Conservation (phyloP, 495 filamentous ascomycete species). For the Penicillium lividum region DNA sequence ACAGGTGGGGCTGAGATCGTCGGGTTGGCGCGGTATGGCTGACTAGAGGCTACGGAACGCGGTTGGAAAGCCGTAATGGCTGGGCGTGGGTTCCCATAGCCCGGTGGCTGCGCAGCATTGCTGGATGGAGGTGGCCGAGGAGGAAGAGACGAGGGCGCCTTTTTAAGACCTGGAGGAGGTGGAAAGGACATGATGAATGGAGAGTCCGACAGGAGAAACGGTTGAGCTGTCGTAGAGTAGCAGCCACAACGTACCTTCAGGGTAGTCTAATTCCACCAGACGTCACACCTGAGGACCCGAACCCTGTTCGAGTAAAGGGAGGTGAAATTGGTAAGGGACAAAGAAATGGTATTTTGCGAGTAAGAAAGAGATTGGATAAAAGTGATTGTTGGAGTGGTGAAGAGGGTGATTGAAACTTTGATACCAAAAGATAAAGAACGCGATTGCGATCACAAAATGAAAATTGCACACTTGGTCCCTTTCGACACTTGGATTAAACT, state of each 20-base stretch:
- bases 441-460: not conserved
- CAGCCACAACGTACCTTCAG: slow-evolving; percentile 63
- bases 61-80: slow-evolving; percentile 62
- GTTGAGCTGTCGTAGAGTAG: slow-evolving; percentile 37
- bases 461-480: not conserved
- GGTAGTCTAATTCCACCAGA: slow-evolving; percentile 39
- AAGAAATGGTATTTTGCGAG: not conserved
- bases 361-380: not conserved
- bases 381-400: not conserved
- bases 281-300: slow-evolving; percentile 39
- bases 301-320: not conserved
- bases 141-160: slow-evolving; percentile 72
- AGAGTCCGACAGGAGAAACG: slow-evolving; percentile 44
- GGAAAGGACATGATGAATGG: slow-evolving; percentile 95
- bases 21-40: slow-evolving; percentile 45
- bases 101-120: slow-evolving; percentile 45
- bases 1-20: slow-evolving; percentile 46
- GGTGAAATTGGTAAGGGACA: not conserved
- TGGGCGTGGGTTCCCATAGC: slow-evolving; percentile 34
- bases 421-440: not conserved
- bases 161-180: slow-evolving; percentile 83
- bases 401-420: not conserved
- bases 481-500: no score
- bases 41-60: slow-evolving; percentile 58
- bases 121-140: slow-evolving; percentile 76